Conservation (phyloP, 2,329 filamentous ascomycete genomes). For the Byssochlamys sp. region DNA sequence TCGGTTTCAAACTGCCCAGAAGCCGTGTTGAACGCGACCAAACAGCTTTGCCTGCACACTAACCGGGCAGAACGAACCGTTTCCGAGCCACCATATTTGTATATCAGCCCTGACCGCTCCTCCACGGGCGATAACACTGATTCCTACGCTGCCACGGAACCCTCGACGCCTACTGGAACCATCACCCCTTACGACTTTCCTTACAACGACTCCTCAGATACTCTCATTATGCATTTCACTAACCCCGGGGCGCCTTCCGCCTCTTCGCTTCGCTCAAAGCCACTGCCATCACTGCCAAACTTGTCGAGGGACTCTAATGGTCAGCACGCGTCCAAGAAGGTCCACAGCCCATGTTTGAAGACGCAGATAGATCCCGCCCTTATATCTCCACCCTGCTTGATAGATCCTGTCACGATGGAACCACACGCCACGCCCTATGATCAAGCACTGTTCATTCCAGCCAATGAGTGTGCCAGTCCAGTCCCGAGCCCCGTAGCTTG, state of each 20-base stretch:
- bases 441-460: constrained; percentile 31
- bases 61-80: constrained; percentile 7
- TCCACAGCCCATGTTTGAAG: constrained; percentile 14
- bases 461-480: constrained; percentile 28
- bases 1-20: constrained; percentile 22
- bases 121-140: constrained; percentile 6
- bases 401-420: constrained; percentile 31
- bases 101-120: constrained; percentile 12
- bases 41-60: constrained; percentile 19
- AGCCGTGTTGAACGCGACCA: constrained; percentile 16
- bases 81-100: constrained; percentile 14
- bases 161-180: constrained; percentile 15
- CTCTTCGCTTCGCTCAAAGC: constrained; percentile 22
- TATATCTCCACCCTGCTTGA: constrained; percentile 29
- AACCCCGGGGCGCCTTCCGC: constrained; percentile 14
- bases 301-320: constrained; percentile 14
- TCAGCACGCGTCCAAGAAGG: constrained; percentile 13
- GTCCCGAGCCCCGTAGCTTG: constrained; percentile 23
- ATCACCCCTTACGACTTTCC: constrained; percentile 9
- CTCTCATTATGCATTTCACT: constrained; percentile 21
- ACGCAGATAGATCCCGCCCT: constrained; percentile 28
- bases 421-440: constrained; percentile 31
- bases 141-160: constrained; percentile 12
- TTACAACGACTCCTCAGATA: constrained; percentile 18
- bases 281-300: constrained; percentile 22